Evolutionary conservation across 805 yeast species (phyloP), one percentile per base, ranked within the genome.

Genomic region (Metschnikowia henanensis): DNA sequence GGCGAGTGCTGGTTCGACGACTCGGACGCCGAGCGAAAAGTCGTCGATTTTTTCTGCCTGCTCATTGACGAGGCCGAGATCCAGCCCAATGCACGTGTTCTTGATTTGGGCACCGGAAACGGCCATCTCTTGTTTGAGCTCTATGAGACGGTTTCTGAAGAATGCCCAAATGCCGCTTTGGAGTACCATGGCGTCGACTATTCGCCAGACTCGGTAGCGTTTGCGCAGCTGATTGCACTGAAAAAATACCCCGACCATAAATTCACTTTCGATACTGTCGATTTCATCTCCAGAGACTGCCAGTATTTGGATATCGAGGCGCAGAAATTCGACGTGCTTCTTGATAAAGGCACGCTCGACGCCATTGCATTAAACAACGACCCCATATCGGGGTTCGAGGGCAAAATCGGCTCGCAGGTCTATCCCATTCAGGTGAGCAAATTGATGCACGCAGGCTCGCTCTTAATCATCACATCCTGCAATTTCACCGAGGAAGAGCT

Each of bases 1-100:
- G 99, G 99, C 2, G 98, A 94, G 63, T 79, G 91, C 62, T 94
- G 99, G 99, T 94, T 94, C 64, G 82, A 86, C 52, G 99, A 94
- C 57, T 84, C 87, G n/a, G 90, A 85, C 57, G 98, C 99, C 0
- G 98, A 92, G 59, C 75, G 73, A 46, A 84, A 81, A 59, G 84
- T 94, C 81, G 74, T 86, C n/a, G 79, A 80, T 37, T 91, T 84
- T 56, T 61, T 92, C 6, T 65, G 73, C 15, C 79, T 79, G 4
- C 51, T 55, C 18, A 29, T 44, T 6, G 45, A 47, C 7, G 48
- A 52, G 13, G 43, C 55, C 6, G 61, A 60, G 2, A 30, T 43
- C 4, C 29, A 29, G 6, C 26, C 39, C 23, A 50, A 58, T 1
- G 56, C 76, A 1, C 63, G 65, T 1, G 72, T 91, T 38, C 65